Evolutionary conservation across 345 rosid species (phyloP).

Genomic region (Geranium rotundifolium): DNA sequence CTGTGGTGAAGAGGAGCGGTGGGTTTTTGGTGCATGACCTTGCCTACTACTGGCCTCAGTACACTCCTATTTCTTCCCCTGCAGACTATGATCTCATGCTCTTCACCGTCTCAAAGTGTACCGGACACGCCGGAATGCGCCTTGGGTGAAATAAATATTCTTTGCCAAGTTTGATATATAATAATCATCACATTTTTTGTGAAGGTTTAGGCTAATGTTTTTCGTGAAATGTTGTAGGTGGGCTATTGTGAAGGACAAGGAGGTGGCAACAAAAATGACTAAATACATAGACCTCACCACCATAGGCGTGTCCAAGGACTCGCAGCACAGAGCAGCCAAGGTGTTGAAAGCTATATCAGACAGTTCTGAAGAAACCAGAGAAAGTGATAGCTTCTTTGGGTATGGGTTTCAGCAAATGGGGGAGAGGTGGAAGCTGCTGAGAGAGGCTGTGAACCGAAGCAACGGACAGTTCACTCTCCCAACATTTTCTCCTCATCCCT

Average conservation of each 20-base stretch:
- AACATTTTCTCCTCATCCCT: constrained; percentile 35
- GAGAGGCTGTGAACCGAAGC: constrained; percentile 46
- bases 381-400: constrained; percentile 37
- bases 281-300: constrained; percentile 73
- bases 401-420: constrained; percentile 40
- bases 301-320: constrained; percentile 84
- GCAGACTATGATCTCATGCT: constrained; percentile 74
- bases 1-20: constrained; percentile 55
- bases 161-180: background rate
- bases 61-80: constrained; percentile 58
- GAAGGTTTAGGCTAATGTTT: background rate
- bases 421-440: constrained; percentile 54
- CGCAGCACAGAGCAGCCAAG: constrained; percentile 81
- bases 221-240: constrained; percentile 32
- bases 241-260: constrained; percentile 71
- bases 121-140: constrained; percentile 91
- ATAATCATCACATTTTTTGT: no score
- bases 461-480: constrained; percentile 47
- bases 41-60: constrained; percentile 95
- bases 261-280: constrained; percentile 60
- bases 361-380: constrained; percentile 22
- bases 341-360: constrained; percentile 47
- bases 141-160: constrained; percentile 49
- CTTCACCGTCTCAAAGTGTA: constrained; percentile 75
- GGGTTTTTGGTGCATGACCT: constrained; percentile 79